Conservation (phyloP, 371 early-diverging fungal species). For the Apophysomyces trapeziformis region DNA sequence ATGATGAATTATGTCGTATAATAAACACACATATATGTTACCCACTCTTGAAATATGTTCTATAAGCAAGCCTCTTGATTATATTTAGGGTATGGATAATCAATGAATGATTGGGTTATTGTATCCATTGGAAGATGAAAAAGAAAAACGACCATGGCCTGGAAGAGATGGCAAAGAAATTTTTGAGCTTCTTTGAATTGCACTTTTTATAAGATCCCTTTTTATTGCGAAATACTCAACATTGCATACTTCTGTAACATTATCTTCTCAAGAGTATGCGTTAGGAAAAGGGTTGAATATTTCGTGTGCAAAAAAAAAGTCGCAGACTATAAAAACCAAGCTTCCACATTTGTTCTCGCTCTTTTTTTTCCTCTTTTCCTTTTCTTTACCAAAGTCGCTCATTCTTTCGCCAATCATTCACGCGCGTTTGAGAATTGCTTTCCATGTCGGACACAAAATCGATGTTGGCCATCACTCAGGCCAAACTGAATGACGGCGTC, state of each 20-base stretch:
- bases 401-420: conserved; percentile 9
- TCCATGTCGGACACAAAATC: conserved; percentile 17
- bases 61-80: background rate
- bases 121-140: background rate
- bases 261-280: too few species aligned
- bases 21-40: too few species aligned
- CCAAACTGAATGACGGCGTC: conserved; percentile 32
- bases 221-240: too few species aligned
- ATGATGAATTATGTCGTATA: too few species aligned
- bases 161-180: background rate
- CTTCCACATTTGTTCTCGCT: conserved; percentile 9
- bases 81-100: too few species aligned
- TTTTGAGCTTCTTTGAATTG: background rate
- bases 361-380: conserved; percentile 10
- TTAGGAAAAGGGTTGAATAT: too few species aligned
- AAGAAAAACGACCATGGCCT: too few species aligned
- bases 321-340: conserved; percentile 15
- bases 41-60: background rate
- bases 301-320: conserved; percentile 7
- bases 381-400: conserved; percentile 7
- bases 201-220: too few species aligned
- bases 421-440: conserved; percentile 5
- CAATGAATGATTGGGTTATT: background rate
- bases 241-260: too few species aligned
- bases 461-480: conserved; percentile 20